Evolutionary conservation across 345 rosid species (phyloP).

Genomic region (Psidium guajava): DNA sequence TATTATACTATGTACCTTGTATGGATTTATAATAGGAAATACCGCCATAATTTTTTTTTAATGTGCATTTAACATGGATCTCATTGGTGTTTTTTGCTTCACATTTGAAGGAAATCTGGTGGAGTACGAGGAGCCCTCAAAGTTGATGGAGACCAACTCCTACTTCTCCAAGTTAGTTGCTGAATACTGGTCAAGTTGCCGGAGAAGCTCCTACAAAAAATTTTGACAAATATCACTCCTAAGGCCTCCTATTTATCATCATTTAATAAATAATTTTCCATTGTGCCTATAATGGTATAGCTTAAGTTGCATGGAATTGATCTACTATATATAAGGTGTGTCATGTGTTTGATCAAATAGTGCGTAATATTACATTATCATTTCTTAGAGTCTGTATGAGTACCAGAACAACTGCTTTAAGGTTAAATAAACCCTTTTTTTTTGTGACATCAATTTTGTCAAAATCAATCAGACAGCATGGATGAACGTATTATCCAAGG

Average conservation of each 20-base stretch:
- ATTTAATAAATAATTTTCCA: not conserved
- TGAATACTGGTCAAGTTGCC: constrained; percentile 73
- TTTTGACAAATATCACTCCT: not conserved
- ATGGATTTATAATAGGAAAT: not conserved
- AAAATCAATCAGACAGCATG: not conserved
- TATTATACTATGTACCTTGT: not conserved
- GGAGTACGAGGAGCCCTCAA: constrained; percentile 60
- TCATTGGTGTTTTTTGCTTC: not conserved
- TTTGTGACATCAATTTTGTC: not conserved
- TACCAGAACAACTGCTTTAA: no score
- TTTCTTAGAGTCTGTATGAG: not conserved
- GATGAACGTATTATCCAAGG: not conserved
- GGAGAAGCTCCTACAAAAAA: constrained; percentile 14
- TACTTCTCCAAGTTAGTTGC: constrained; percentile 66
- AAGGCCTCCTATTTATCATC: not conserved
- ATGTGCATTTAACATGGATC: not conserved
- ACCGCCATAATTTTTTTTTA: not conserved
- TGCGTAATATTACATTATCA: not conserved
- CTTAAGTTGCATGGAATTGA: not conserved
- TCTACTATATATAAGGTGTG: not conserved
- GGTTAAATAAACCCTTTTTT: not conserved
- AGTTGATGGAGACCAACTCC: constrained; percentile 54
- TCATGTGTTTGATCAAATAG: not conserved
- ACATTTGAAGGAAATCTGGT: constrained; percentile 35
- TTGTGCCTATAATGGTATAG: not conserved